Evolutionary conservation across 257 asterid species (phyloP).

Genomic region (Oldenlandia corymbosa): DNA sequence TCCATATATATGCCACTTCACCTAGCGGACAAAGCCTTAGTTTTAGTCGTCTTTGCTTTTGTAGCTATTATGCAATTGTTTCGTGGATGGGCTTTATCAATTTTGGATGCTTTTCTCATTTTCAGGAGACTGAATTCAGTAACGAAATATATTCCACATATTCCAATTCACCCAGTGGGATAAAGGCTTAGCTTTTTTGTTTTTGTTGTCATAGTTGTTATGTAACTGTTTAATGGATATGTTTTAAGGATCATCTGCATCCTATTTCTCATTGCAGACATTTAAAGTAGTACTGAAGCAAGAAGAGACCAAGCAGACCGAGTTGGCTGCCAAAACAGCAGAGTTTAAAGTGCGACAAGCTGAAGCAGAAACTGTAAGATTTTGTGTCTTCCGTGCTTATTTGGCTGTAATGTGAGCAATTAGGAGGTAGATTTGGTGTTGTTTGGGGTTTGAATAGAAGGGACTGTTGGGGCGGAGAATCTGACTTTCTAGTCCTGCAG

Average conservation of each 20-base stretch:
- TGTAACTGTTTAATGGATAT: not conserved
- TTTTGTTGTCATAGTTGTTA: no score
- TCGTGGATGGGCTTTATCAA: not conserved
- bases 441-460: constrained; percentile 1
- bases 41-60: no score
- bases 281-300: constrained; percentile 60
- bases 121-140: no score
- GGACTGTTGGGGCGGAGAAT: constrained; percentile 5
- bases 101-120: not conserved
- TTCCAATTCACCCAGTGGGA: no score
- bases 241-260: no score
- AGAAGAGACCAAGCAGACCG: constrained; percentile 68
- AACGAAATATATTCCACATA: no score
- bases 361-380: constrained; percentile 72
- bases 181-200: no score
- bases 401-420: not conserved
- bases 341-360: constrained; percentile 81
- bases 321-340: constrained; percentile 41
- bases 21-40: no score
- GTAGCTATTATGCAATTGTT: no score
- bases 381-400: not conserved
- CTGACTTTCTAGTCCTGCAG: constrained; percentile 38
- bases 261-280: no score
- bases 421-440: not conserved
- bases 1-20: no score